Base-by-base conservation (phyloP, 257 asterid genomes). In the Eustoma russellianum region DNA sequence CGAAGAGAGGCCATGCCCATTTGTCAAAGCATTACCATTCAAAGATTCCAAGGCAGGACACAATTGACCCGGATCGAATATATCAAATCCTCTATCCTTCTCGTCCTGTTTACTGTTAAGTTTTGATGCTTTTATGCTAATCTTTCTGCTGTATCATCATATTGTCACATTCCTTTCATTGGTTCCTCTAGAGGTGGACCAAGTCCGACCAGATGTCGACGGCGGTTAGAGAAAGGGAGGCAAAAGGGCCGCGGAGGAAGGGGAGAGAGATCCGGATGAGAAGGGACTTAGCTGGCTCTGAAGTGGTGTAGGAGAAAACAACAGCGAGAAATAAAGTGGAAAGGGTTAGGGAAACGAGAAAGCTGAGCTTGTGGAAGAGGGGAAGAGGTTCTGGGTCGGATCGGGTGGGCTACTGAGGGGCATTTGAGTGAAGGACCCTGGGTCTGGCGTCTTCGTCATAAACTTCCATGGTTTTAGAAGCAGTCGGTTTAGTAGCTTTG, bases 201-300 rank as follows among this genome's bases (percentile, higher is more conserved):
- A 48, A 76, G 41, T 14, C 94, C 98, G n/a, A 84, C 95, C 93
- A 82, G 58, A 91, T 91, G 48, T 87, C 92, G 55, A 96, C 98
- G 66, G 78, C 98, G 56, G 97, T 87, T 67, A 91, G 63, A 14
- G 84, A 66, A 10, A 62, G 14, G 0, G 98, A 95, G 40, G 98
- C 98, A 16, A 87, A 85, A 24, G 98, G 97, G n/a, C 97, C 97
- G 47, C 87, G 14, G 40, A 87, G 71, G 50, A n/a, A n/a, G n/a
- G n/a, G n/a, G n/a, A n/a, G n/a, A n/a, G n/a, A n/a, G n/a, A n/a
- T n/a, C n/a, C n/a, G 87, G 5, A 77, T 40, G 41, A 87, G 69
- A 41, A 87, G 24, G 40, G 95, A 84, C 48, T 73, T 62, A 56
- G 77, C 51, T 48, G 95, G 97, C 52, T 91, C 97, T n/a, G 49